Conservation (phyloP, 176 grass and related monocot species). For the Eleusine coracana region DNA sequence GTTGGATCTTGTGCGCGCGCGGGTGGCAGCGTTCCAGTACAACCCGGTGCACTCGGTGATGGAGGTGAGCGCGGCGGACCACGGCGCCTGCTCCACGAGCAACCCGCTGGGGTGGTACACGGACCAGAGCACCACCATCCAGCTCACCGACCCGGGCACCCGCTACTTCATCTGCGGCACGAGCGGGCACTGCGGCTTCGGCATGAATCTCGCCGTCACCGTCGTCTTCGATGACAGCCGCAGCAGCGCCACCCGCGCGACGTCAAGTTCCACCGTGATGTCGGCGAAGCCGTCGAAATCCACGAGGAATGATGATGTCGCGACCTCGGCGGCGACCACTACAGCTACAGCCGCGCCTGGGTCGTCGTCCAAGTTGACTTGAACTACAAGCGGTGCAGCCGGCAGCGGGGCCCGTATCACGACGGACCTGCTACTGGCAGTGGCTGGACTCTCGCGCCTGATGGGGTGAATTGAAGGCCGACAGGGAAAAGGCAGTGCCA, state of each 20-base stretch:
- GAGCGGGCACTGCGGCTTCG: conserved; percentile 58
- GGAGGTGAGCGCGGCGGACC: conserved; percentile 68
- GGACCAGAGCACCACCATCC: conserved; percentile 49
- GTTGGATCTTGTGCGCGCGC: background rate
- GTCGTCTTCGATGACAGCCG: background rate
- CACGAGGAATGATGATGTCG: background rate
- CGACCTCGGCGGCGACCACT: too few relatives aligned
- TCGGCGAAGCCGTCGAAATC: background rate
- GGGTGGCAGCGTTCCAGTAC: conserved; percentile 61
- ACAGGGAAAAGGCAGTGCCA: conserved; percentile 58
- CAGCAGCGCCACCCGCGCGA: background rate
- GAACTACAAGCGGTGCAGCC: too few relatives aligned
- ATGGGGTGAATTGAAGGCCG: conserved; percentile 24
- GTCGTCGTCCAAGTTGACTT: background rate
- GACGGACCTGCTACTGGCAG: background rate
- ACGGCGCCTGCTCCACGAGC: conserved; percentile 59
- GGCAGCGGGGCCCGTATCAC: too few relatives aligned
- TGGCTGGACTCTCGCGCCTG: conserved; percentile 4
- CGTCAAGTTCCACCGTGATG: background rate
- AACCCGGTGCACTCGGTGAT: conserved; percentile 43
- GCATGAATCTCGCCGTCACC: conserved; percentile 69
- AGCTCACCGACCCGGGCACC: conserved; percentile 51
- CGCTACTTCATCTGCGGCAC: conserved; percentile 80
- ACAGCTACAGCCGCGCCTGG: too few relatives aligned
- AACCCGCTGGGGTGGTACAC: conserved; percentile 50